Evolutionary conservation across 768 basidiomycete species (phyloP).

Genomic region (Chalciporus chontae): DNA sequence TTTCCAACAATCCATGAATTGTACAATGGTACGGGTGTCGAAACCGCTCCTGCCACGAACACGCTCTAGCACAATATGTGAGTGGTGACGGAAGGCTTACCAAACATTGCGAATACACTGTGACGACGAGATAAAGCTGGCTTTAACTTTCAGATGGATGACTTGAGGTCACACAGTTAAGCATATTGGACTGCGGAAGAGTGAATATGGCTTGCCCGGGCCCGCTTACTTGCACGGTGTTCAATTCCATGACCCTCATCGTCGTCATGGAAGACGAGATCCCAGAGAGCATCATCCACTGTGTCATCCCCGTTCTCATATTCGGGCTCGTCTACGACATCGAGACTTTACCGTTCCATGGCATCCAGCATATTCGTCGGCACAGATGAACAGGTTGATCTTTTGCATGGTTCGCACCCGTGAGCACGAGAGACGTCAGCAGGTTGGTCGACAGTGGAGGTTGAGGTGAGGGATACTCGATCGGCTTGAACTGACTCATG

Average conservation of each 20-base stretch:
- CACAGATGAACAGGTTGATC: constrained; percentile 92
- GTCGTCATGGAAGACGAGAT: too few relatives aligned
- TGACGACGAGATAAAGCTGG: too few relatives aligned
- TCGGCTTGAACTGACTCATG: constrained; percentile 61
- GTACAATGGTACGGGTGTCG: too few relatives aligned
- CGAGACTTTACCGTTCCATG: not conserved
- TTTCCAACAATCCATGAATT: too few relatives aligned
- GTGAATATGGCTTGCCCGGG: too few relatives aligned
- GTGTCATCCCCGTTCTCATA: too few relatives aligned
- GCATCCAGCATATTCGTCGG: not conserved
- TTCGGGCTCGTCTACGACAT: not conserved
- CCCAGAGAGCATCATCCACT: too few relatives aligned
- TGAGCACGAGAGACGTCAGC: constrained; percentile 83
- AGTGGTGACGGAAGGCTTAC: too few relatives aligned
- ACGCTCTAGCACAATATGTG: too few relatives aligned
- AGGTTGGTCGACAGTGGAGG: constrained; percentile 91
- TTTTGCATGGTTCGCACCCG: constrained; percentile 95
- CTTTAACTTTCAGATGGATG: not conserved
- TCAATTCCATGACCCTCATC: not conserved
- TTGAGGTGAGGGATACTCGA: constrained; percentile 83
- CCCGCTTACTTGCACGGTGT: not conserved
- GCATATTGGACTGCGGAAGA: too few relatives aligned
- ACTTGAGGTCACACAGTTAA: not conserved
- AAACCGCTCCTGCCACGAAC: too few relatives aligned
- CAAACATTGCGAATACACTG: too few relatives aligned